Evolutionary conservation across 176 grass and related monocot species (phyloP).

Genomic region (Coix lacrymajobi): DNA sequence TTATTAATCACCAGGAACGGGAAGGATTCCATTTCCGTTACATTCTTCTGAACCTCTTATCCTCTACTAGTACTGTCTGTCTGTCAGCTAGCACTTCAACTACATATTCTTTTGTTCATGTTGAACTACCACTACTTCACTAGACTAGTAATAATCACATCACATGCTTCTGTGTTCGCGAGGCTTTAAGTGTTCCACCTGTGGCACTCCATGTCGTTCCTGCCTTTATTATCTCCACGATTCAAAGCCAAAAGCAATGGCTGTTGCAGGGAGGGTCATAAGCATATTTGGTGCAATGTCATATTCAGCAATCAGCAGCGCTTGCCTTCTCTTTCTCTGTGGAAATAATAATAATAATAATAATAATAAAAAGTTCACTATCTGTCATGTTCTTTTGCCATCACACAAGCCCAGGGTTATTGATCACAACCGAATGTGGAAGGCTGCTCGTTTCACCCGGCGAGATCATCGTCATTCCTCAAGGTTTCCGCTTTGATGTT

Average conservation of each 20-base stretch:
- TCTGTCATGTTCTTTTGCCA: conserved; percentile 25
- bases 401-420: conserved; percentile 62
- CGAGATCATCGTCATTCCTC: conserved; percentile 88
- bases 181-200: not conserved
- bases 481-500: conserved; percentile 80
- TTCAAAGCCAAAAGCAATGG: not conserved
- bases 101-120: not conserved
- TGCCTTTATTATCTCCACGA: not conserved
- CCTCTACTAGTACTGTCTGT: not conserved
- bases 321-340: not conserved
- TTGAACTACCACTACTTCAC: not conserved
- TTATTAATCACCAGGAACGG: too few species aligned
- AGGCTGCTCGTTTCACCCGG: conserved; percentile 70
- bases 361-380: not conserved
- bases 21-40: not conserved
- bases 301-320: not conserved
- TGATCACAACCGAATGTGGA: conserved; percentile 88
- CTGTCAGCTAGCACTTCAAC: not conserved
- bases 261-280: not conserved
- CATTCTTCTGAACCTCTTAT: not conserved
- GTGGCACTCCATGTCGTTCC: not conserved
- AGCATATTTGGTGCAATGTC: not conserved
- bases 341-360: not conserved
- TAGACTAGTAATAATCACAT: not conserved
- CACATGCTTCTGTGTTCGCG: not conserved